Conservation (phyloP, 2,329 filamentous ascomycete species). For the Orbilia ellipsospora region DNA sequence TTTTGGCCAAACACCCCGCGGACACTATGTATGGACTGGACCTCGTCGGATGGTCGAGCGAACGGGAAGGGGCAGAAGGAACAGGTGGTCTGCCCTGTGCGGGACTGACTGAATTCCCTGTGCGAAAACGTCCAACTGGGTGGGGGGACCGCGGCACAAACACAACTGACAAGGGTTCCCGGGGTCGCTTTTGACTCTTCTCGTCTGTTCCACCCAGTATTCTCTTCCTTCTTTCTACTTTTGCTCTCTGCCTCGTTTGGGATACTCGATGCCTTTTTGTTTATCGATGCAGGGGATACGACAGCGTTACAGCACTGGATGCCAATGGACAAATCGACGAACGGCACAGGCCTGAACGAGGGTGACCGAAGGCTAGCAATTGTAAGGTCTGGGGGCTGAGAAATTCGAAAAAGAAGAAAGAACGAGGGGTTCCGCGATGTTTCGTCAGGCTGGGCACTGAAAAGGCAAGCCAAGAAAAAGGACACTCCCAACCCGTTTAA, state of each 20-base stretch:
- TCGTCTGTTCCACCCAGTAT: slow-evolving; percentile 13
- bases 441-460: slow-evolving; percentile 8
- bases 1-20: slow-evolving; percentile 47
- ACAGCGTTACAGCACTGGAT: background rate
- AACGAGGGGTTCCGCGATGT: background rate
- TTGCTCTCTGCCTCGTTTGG: too few relatives aligned
- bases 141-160: background rate
- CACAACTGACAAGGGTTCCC: background rate
- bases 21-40: slow-evolving; percentile 20
- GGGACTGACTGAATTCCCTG: too few relatives aligned
- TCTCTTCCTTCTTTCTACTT: too few relatives aligned
- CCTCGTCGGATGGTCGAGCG: background rate
- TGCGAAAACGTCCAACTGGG: too few relatives aligned
- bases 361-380: too few relatives aligned
- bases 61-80: too few relatives aligned
- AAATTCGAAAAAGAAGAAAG: background rate
- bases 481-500: too few relatives aligned
- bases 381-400: slow-evolving; percentile 26
- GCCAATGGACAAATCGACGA: slow-evolving; percentile 1
- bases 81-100: slow-evolving; percentile 2
- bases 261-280: background rate
- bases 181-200: slow-evolving; percentile 8
- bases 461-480: background rate
- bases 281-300: slow-evolving; percentile 23
- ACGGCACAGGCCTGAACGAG: background rate